Base-by-base conservation (phyloP, 225 moss, liverwort and hornwort species). In the Takakia lepidozioides region DNA sequence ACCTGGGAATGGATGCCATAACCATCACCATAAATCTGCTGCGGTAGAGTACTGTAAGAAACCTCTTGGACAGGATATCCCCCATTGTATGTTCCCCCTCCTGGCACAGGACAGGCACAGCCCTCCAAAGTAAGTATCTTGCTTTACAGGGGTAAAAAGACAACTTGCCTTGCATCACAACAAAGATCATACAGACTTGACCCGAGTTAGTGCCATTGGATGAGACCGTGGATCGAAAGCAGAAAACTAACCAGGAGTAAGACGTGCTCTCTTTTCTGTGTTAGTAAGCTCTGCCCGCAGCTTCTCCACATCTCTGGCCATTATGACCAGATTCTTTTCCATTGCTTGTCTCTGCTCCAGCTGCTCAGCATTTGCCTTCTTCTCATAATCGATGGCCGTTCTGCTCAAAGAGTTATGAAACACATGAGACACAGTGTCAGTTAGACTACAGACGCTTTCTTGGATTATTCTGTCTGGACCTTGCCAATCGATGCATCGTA, bases 231-330 rank as follows among this genome's bases (percentile, higher is more conserved):
- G n/a, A n/a, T n/a, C n/a, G n/a, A n/a, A n/a, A n/a, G n/a, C n/a
- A n/a, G n/a, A n/a, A n/a, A n/a, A n/a, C n/a, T n/a, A n/a, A 75
- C 80, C 84, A 46, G 74, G 56, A 71, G 74, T 70, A 48, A 75
- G 57, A 57, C 80, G 83, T 25, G 66, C 51, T 51, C 78, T 67
- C 71, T 83, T 86, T 40, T 86, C 83, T 29, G 76, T 53, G 57
- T 67, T 78, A 13, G 72, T 64, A 39, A 70, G 49, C 63, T 90
- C 89, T 59, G 89, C 80, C 51, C 86, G 74, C 27, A 90, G 65
- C 53, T 77, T 90, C 66, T 90, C 89, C 25, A 80, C 66, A 57
- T 90, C 89, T 68, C 89, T 76, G 32, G 86, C 89, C 89, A 90
- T 86, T 50, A 72, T 76, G 56, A 90, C 80, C 47, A 90, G 66